These are phyloP conservation scores for Ceraceosorus bombacis DNA, from an alignment of 1,284 basidiomycete species.

Conservation along the genomic window DNA sequence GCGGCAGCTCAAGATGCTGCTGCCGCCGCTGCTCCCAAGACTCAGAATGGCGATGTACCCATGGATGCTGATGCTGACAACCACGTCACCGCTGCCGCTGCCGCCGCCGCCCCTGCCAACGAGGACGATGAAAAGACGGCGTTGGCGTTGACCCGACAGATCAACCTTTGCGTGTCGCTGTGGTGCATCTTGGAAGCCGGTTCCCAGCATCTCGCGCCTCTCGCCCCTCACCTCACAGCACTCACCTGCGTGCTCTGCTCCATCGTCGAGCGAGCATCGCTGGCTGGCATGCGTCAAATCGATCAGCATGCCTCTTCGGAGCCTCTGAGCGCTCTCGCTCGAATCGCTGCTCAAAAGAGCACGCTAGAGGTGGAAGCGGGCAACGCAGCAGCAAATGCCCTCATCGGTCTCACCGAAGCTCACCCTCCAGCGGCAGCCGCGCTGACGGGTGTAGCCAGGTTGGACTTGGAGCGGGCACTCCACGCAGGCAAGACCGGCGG, in stretches of 20 bases:
- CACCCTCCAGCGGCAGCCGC: conserved; percentile 1
- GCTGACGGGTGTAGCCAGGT: conserved; percentile 9
- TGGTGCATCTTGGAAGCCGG: conserved; percentile 9
- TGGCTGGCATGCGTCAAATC: too few species aligned
- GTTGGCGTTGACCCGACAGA: background rate
- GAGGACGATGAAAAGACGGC: conserved; percentile 2
- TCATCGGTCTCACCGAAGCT: conserved; percentile 5
- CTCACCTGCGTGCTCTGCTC: background rate
- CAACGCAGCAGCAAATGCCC: conserved; percentile 3
- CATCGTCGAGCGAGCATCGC: background rate
- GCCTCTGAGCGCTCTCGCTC: background rate
- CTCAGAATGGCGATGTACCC: conserved; percentile 6
- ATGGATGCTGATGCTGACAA: conserved; percentile 6
- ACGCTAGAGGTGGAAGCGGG: conserved; percentile 2
- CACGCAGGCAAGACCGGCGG: background rate
- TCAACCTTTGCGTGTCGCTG: conserved; percentile 2
- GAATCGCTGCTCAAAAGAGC: background rate
- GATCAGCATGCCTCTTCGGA: too few species aligned
- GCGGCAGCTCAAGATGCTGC: background rate
- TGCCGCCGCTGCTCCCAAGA: conserved; percentile 16
- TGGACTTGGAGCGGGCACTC: background rate
- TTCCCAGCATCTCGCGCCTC: background rate
- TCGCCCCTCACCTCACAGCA: background rate
- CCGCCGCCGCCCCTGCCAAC: conserved; percentile 4
- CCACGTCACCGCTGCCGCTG: conserved; percentile 13